Conservation (phyloP, 2,329 filamentous ascomycete species). For the Fusarium sp. region DNA sequence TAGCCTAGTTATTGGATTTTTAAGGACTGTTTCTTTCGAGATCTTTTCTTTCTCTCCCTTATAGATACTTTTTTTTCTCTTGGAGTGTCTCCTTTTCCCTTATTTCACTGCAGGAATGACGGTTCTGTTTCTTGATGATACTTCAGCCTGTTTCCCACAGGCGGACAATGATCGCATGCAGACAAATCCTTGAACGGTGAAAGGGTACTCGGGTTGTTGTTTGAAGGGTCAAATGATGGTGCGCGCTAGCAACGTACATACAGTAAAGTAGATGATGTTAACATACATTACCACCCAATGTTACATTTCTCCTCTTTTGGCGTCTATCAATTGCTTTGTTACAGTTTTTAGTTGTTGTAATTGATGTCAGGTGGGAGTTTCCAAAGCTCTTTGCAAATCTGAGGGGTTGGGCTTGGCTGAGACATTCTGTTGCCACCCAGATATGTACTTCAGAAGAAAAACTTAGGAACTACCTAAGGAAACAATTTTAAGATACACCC, state of each 20-base stretch:
- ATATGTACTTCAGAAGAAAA: not conserved
- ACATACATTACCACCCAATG: conserved; percentile 10
- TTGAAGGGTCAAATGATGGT: not conserved
- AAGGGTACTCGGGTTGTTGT: not conserved
- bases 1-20: not conserved
- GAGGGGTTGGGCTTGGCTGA: conserved; percentile 18
- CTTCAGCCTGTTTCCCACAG: conserved; percentile 15
- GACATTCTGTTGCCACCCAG: conserved; percentile 13
- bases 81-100: not conserved
- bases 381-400: not conserved
- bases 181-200: not conserved
- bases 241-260: not conserved
- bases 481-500: not conserved
- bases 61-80: not conserved
- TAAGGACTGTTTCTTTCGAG: not conserved
- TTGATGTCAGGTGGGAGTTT: conserved; percentile 20
- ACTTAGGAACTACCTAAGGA: not conserved
- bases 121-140: conserved; percentile 9
- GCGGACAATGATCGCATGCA: not conserved
- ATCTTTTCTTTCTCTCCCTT: not conserved
- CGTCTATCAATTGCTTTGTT: conserved; percentile 15
- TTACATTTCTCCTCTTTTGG: conserved; percentile 41
- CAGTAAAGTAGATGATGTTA: not conserved
- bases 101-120: not conserved
- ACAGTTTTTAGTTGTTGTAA: conserved; percentile 12